These are phyloP conservation scores for Cladosporium sp. DNA, from an alignment of 2,329 filamentous ascomycete genomes.

Conservation along the genomic window DNA sequence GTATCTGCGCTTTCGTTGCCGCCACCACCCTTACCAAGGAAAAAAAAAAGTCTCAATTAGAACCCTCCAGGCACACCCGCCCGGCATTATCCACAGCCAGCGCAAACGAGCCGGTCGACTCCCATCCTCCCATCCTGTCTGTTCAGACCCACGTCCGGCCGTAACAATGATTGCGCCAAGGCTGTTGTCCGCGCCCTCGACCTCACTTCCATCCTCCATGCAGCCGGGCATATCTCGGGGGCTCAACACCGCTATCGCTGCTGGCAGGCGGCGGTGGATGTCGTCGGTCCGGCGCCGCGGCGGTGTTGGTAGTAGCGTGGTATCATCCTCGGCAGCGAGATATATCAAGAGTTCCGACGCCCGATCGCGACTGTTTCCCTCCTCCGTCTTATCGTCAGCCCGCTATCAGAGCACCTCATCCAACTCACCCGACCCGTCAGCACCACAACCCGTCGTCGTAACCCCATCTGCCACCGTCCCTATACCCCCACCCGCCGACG, in stretches of 20 bases:
- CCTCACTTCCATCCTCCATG: slow-evolving; percentile 11
- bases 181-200: slow-evolving; percentile 6
- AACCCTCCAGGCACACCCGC: neutral
- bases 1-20: neutral
- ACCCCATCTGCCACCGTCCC: slow-evolving; percentile 6
- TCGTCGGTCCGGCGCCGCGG: slow-evolving; percentile 5
- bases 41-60: slow-evolving; percentile 4
- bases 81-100: slow-evolving; percentile 1
- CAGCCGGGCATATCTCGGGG: slow-evolving; percentile 2
- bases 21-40: neutral
- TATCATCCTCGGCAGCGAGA: neutral
- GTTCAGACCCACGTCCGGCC: slow-evolving; percentile 1
- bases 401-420: slow-evolving; percentile 6
- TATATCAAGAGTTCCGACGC: slow-evolving; percentile 4
- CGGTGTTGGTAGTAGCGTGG: slow-evolving; percentile 5
- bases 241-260: neutral
- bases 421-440: neutral
- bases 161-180: slow-evolving; percentile 13
- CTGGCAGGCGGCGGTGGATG: slow-evolving; percentile 1
- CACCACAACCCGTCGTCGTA: neutral
- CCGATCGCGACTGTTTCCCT: neutral
- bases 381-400: slow-evolving; percentile 10
- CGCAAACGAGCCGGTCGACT: slow-evolving; percentile 1
- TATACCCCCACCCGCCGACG: neutral
- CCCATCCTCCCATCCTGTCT: neutral